Conservation (phyloP, 495 filamentous ascomycete genomes). For the Chaetomidium leptoderma region DNA sequence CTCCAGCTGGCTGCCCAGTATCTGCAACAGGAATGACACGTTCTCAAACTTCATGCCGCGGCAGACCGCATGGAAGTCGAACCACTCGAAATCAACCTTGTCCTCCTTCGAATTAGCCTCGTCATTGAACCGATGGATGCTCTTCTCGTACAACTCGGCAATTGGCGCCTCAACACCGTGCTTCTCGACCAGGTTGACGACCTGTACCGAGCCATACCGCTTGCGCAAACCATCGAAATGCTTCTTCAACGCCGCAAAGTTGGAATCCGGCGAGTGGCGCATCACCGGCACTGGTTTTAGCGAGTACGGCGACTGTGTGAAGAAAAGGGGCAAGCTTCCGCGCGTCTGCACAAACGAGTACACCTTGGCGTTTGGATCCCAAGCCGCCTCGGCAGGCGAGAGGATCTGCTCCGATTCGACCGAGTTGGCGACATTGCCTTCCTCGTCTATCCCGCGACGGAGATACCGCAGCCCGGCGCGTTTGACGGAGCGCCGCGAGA, state of each 20-base stretch:
- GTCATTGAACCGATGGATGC: slow-evolving; percentile 59
- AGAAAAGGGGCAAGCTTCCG: slow-evolving; percentile 87
- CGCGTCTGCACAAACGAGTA: slow-evolving; percentile 82
- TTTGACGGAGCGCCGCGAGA: slow-evolving; percentile 78
- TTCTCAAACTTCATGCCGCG: slow-evolving; percentile 97
- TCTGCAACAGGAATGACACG: slow-evolving; percentile 70
- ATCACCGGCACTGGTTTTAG: slow-evolving; percentile 82
- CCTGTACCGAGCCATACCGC: slow-evolving; percentile 70
- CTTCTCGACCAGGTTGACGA: slow-evolving; percentile 84
- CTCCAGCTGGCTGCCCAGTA: slow-evolving; percentile 58
- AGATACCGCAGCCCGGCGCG: slow-evolving; percentile 86
- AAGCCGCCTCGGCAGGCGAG: slow-evolving; percentile 52
- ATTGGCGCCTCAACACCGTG: slow-evolving; percentile 72
- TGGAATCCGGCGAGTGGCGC: slow-evolving; percentile 70
- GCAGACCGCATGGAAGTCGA: slow-evolving; percentile 87
- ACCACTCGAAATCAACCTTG: slow-evolving; percentile 75
- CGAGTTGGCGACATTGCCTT: slow-evolving; percentile 80
- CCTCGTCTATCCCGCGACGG: slow-evolving; percentile 83
- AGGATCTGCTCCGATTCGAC: slow-evolving; percentile 95
- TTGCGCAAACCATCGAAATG: slow-evolving; percentile 66
- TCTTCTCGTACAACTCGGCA: slow-evolving; percentile 69
- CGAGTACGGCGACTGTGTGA: slow-evolving; percentile 87
- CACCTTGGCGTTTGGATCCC: slow-evolving; percentile 57
- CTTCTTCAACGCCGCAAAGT: slow-evolving; percentile 68
- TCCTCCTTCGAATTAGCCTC: slow-evolving; percentile 47